Conservation (phyloP, 805 yeast genomes). For the Kodamaea kaohsiungensis region DNA sequence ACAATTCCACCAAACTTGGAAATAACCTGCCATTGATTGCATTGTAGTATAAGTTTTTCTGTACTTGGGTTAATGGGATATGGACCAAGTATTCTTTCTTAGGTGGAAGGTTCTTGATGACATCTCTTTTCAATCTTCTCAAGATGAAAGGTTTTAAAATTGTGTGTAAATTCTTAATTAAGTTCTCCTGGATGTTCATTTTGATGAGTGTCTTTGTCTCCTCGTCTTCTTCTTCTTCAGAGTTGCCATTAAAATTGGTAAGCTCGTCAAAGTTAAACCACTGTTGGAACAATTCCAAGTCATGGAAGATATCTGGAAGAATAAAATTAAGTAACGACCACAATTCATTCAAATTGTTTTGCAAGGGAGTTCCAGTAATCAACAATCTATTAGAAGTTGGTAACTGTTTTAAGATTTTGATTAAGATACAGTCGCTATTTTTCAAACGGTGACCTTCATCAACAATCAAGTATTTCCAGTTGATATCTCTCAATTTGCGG, state of each 20-base stretch:
- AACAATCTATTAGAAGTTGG: slow-evolving; percentile 71
- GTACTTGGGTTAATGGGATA: slow-evolving; percentile 63
- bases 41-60: slow-evolving; percentile 59
- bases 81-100: slow-evolving; percentile 87
- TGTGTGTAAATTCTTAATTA: slow-evolving; percentile 79
- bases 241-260: slow-evolving; percentile 31
- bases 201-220: slow-evolving; percentile 55
- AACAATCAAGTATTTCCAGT: slow-evolving; percentile 84
- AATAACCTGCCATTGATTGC: slow-evolving; percentile 50
- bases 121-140: slow-evolving; percentile 77
- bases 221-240: slow-evolving; percentile 30
- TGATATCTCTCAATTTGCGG: slow-evolving; percentile 46
- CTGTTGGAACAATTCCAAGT: slow-evolving; percentile 82
- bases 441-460: slow-evolving; percentile 96
- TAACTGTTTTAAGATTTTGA: slow-evolving; percentile 68
- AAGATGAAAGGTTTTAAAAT: slow-evolving; percentile 86
- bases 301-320: slow-evolving; percentile 90
- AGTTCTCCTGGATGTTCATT: slow-evolving; percentile 49
- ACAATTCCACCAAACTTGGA: slow-evolving; percentile 44
- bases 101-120: slow-evolving; percentile 69
- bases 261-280: slow-evolving; percentile 88
- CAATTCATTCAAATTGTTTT: slow-evolving; percentile 83
- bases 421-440: slow-evolving; percentile 75
- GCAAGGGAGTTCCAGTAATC: slow-evolving; percentile 95
- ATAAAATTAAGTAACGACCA: slow-evolving; percentile 93